Conservation (phyloP, 2,329 filamentous ascomycete genomes). For the Pseudonectria foliicola region DNA sequence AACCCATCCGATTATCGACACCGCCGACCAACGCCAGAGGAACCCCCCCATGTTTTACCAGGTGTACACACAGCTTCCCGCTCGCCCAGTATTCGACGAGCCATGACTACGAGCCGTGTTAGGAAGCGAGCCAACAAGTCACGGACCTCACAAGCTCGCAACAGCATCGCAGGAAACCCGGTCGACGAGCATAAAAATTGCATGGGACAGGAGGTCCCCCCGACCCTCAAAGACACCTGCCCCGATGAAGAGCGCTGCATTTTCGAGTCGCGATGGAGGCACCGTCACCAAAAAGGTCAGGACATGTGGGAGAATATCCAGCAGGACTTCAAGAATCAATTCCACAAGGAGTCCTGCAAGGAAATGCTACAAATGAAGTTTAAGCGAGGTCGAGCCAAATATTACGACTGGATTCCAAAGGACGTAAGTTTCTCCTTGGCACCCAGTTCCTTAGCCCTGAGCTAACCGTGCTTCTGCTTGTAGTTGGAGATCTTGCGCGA, state of each 20-base stretch:
- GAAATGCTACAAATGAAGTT: constrained; percentile 52
- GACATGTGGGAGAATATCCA: constrained; percentile 53
- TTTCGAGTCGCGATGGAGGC: constrained; percentile 40
- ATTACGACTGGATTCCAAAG: constrained; percentile 38
- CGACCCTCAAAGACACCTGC: constrained; percentile 36
- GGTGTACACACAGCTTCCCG: constrained; percentile 7
- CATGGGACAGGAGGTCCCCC: constrained; percentile 26
- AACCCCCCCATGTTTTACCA: constrained; percentile 6
- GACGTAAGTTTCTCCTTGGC: constrained; percentile 37
- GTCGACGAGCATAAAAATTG: constrained; percentile 29
- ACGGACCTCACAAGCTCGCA: constrained; percentile 6
- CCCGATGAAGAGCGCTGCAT: constrained; percentile 43
- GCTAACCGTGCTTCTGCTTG: constrained; percentile 6
- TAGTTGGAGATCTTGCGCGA: constrained; percentile 35
- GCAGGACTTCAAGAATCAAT: constrained; percentile 31
- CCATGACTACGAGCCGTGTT: constrained; percentile 15
- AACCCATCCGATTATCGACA: constrained; percentile 15
- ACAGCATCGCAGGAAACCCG: constrained; percentile 13
- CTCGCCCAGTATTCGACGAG: constrained; percentile 21
- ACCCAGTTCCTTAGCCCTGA: neutral
- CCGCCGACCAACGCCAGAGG: constrained; percentile 20
- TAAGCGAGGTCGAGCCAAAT: constrained; percentile 41
- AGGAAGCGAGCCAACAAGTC: constrained; percentile 21
- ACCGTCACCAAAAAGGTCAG: constrained; percentile 42
- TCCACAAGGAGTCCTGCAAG: constrained; percentile 33